Percentiles rank a stretch among this genome's conserved stretches.
Evolutionary conservation across 1,139 yeast species (phyloP).

Genomic region (Debaryomyces nepalensis): DNA sequence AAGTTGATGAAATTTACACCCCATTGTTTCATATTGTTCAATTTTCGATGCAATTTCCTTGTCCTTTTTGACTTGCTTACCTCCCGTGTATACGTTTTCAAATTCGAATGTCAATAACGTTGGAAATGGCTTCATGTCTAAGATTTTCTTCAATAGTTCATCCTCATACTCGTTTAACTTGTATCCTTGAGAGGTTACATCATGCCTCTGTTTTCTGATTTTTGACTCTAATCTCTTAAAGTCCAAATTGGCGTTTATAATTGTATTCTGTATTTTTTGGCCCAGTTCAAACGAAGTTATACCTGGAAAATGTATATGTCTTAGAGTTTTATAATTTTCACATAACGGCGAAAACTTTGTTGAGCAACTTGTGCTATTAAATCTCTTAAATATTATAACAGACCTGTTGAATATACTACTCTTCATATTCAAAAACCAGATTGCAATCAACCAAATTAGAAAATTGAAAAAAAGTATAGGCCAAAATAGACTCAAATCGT

Average conservation of each 20-base stretch:
- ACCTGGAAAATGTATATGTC: slow-evolving; percentile 68
- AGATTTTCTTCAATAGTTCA: slow-evolving; percentile 45
- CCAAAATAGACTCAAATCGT: not conserved
- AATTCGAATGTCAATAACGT: slow-evolving; percentile 79
- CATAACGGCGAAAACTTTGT: slow-evolving; percentile 36
- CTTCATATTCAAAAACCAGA: not conserved
- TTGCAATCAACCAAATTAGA: not conserved
- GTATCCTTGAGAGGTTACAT: slow-evolving; percentile 44
- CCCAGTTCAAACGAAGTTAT: slow-evolving; percentile 62
- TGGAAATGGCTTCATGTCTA: slow-evolving; percentile 63
- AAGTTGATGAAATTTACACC: slow-evolving; percentile 64
- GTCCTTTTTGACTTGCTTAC: slow-evolving; percentile 69
- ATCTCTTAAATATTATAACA: slow-evolving; percentile 10
- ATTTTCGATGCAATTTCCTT: slow-evolving; percentile 39
- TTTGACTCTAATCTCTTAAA: slow-evolving; percentile 59
- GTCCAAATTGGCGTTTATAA: slow-evolving; percentile 66
- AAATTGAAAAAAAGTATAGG: not conserved
- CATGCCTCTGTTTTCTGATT: slow-evolving; percentile 44
- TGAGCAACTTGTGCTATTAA: slow-evolving; percentile 19
- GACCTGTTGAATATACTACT: not conserved
- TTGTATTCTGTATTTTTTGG: slow-evolving; percentile 59
- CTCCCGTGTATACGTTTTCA: slow-evolving; percentile 85
- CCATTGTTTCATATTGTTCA: slow-evolving; percentile 44
- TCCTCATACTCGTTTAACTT: slow-evolving; percentile 52
- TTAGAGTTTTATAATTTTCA: slow-evolving; percentile 44